Evolutionary conservation across 495 filamentous ascomycete species (phyloP).

Genomic region (Mycothermus thermophilus): DNA sequence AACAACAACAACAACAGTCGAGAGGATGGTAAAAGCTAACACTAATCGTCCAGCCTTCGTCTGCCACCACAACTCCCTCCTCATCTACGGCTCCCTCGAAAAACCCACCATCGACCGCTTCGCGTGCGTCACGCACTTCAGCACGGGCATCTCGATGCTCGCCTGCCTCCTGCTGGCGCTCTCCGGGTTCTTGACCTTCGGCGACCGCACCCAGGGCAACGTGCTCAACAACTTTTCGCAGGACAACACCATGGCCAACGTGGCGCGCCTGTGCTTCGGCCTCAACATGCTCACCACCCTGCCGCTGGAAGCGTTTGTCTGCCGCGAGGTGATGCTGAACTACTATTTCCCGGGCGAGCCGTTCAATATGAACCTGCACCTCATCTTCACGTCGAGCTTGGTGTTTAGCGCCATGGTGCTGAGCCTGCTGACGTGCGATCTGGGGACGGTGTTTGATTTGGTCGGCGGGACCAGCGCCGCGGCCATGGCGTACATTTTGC

Average conservation of each 20-base stretch:
- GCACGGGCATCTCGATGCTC: conserved; percentile 72
- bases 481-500: conserved; percentile 87
- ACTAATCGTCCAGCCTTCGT: conserved; percentile 82
- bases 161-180: conserved; percentile 83
- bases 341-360: conserved; percentile 76
- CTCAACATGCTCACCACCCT: conserved; percentile 97
- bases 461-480: conserved; percentile 91
- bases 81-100: conserved; percentile 93
- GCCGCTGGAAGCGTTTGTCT: conserved; percentile 92
- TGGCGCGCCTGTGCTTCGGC: conserved; percentile 87
- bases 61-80: conserved; percentile 87
- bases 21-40: too few relatives aligned
- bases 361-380: conserved; percentile 68
- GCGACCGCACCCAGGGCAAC: conserved; percentile 81
- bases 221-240: conserved; percentile 94
- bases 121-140: conserved; percentile 79
- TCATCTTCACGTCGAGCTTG: conserved; percentile 68
- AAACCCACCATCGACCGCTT: conserved; percentile 93
- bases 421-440: conserved; percentile 73
- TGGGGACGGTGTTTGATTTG: conserved; percentile 87
- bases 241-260: conserved; percentile 81
- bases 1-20: too few relatives aligned
- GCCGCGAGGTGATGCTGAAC: conserved; percentile 87
- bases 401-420: conserved; percentile 68
- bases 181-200: conserved; percentile 82